phyloP scores from a whole-genome alignment of 2,329 filamentous ascomycete genomes.

The Ascochyta fabae region DNA sequence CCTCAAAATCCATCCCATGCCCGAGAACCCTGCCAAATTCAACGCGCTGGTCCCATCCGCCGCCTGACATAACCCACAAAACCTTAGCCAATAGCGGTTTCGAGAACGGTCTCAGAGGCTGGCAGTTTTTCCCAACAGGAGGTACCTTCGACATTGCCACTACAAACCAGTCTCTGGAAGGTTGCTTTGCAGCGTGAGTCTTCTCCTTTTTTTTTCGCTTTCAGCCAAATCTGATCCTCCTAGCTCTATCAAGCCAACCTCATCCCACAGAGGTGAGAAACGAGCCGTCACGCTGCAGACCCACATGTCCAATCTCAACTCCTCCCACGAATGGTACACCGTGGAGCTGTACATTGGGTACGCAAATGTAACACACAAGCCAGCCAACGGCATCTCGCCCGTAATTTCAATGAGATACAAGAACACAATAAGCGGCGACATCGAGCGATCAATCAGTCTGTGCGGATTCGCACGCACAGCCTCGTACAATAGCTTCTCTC shows the following conservation, averaged over 20 bases:
- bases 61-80: background rate
- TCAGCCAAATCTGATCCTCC: background rate
- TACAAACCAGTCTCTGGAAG: constrained; percentile 4
- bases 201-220: no score
- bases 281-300: background rate
- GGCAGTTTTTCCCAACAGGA: background rate
- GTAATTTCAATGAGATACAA: background rate
- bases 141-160: background rate
- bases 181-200: background rate
- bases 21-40: background rate
- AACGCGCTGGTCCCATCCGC: background rate
- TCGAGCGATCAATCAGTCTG: background rate
- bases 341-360: background rate
- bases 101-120: background rate
- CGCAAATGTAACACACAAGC: background rate
- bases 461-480: background rate
- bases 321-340: constrained; percentile 5
- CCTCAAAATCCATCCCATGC: background rate
- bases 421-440: background rate
- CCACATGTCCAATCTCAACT: background rate
- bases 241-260: constrained; percentile 1
- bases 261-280: background rate
- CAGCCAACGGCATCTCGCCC: background rate
- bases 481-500: background rate
- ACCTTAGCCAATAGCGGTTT: background rate